A percentile compares a stretch with the other conserved stretches of the same genome.
phyloP scores from a whole-genome alignment of 2,329 filamentous ascomycete genomes.

The Pyrenophora teres region DNA sequence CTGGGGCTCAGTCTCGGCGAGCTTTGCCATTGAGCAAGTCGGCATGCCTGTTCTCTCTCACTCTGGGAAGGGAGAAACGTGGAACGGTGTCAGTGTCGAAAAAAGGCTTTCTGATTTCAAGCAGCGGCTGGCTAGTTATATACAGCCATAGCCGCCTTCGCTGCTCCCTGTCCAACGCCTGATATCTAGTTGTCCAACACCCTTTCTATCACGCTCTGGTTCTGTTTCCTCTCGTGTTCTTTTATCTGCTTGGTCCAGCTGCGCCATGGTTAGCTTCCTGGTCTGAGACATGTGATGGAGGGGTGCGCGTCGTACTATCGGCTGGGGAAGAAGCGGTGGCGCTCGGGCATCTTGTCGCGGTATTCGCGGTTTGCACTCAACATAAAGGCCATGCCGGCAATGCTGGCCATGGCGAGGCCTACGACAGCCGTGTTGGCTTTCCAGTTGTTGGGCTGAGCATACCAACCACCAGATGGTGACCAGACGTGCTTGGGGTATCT shows the following conservation, averaged over 20 bases:
- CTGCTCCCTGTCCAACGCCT: conserved; percentile 2
- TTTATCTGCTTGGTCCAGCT: conserved; percentile 75
- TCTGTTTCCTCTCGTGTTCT: conserved; percentile 65
- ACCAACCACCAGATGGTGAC: conserved; percentile 98
- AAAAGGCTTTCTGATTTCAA: conserved; percentile 52
- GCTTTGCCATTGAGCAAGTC: conserved; percentile 93
- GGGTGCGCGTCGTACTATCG: conserved; percentile 67
- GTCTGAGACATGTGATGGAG: conserved; percentile 1
- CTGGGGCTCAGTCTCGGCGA: conserved; percentile 82
- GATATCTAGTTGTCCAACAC: conserved; percentile 14
- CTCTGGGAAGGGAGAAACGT: conserved; percentile 46
- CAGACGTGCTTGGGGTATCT: conserved; percentile 99
- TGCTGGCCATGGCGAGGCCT: conserved; percentile 68
- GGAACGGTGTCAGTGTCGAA: conserved; percentile 54
- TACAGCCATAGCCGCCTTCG: conserved; percentile 42
- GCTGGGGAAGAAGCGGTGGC: conserved; percentile 79
- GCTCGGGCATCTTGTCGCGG: conserved; percentile 75
- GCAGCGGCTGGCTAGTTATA: conserved; percentile 45
- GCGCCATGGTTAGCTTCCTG: conserved; percentile 34
- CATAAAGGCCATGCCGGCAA: conserved; percentile 71
- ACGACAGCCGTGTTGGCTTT: conserved; percentile 85
- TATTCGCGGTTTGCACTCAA: conserved; percentile 75
- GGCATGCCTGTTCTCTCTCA: conserved; percentile 69
- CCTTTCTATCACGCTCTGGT: conserved; percentile 30
- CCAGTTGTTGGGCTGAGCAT: conserved; percentile 93